Evolutionary conservation across 192 early-diverging fungal species (phyloP).

Genomic region (Mortierella antarctica): DNA sequence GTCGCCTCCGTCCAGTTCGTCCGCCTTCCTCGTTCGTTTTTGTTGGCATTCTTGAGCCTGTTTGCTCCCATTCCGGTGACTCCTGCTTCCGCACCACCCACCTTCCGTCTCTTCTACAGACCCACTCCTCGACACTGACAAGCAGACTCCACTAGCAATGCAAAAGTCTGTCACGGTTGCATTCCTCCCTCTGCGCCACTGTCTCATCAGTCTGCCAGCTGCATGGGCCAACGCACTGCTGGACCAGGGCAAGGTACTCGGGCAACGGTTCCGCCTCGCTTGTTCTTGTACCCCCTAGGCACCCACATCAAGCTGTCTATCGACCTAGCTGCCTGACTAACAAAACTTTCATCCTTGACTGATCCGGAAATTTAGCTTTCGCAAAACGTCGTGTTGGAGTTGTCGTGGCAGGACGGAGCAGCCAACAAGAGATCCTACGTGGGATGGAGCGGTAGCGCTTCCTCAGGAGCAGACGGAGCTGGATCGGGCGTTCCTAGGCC

Average conservation of each 20-base stretch:
- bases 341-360: slow-evolving; percentile 1
- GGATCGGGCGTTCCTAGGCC: slow-evolving; percentile 52
- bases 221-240: slow-evolving; percentile 79
- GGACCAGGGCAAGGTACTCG: slow-evolving; percentile 73
- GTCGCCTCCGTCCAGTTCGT: background rate
- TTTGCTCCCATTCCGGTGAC: too few species aligned
- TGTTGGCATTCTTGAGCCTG: too few species aligned
- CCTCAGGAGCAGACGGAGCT: slow-evolving; percentile 21
- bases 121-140: too few species aligned
- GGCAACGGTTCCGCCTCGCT: background rate
- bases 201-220: slow-evolving; percentile 79
- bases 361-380: slow-evolving; percentile 43
- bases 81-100: too few species aligned
- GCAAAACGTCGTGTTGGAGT: slow-evolving; percentile 71
- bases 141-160: slow-evolving; percentile 46
- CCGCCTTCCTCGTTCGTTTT: background rate
- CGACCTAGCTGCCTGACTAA: background rate
- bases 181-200: slow-evolving; percentile 71
- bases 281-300: background rate
- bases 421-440: slow-evolving; percentile 63
- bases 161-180: slow-evolving; percentile 70
- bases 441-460: slow-evolving; percentile 74
- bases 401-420: slow-evolving; percentile 60
- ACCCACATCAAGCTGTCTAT: background rate
- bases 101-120: too few species aligned